Evolutionary conservation across 2,329 filamentous ascomycete species (phyloP), one percentile per base, ranked within the genome.

Genomic region (Aureobasidium leucospermi): DNA sequence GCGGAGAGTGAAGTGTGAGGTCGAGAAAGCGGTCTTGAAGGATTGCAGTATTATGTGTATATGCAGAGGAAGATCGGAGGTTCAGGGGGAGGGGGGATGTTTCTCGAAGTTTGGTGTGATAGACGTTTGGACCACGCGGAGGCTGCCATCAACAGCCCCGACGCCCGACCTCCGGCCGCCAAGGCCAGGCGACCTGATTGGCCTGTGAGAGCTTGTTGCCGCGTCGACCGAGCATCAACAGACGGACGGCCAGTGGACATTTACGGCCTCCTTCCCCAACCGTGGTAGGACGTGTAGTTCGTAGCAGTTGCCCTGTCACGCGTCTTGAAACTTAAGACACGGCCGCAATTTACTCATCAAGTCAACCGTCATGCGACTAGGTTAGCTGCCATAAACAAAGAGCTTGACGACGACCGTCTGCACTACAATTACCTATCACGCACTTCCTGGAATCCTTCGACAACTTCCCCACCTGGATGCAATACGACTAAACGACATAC

Each of bases 91-190:
- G 47, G 55, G 45, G 34, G 55, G 31, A 42, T 36, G 41, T 10
- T 28, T 48, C 32, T 41, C 23, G 56, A 58, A 58, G 56, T 58
- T 58, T 48, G 55, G 55, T 58, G 55, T 58, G 55, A 41, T 48
- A 58, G 53, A 58, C 43, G 55, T 48, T 58, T 58, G 55, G 55
- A 23, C 55, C 55, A 58, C 55, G 41, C 52, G 42, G 52, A 45
- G 42, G 52, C 52, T 46, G 39, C 52, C 52, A 56, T 15, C 28
- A 28, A 46, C 15, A 45, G 6, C 16, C 53, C 32, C 53, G 41
- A 55, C 53, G 19, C 19, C 53, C 41, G 34, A 46, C 9, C 28
- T 10, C 28, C 15, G 28, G 42, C 43, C 55, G 55, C 55, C 55
- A 45, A 46, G 52, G 28, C 31, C 11, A 29, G 52, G 19, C 29